These are phyloP conservation scores for Fagus sylvatica DNA, from an alignment of 306 rosid genomes.

Conservation along the genomic window DNA sequence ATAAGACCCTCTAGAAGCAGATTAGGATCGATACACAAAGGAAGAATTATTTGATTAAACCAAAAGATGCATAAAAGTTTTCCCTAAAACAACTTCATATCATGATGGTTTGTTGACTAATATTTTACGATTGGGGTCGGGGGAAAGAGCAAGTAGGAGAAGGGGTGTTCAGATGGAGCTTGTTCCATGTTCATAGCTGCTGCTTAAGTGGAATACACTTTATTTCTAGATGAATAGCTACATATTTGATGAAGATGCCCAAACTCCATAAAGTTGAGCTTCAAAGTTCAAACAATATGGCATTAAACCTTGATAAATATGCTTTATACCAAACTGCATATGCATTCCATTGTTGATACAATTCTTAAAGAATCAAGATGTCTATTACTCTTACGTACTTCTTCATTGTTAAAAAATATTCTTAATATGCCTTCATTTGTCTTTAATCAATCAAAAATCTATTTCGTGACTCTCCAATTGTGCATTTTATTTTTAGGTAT, in stretches of 20 bases:
- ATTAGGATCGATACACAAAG: neutral
- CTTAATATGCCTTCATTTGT: neutral
- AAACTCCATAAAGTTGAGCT: neutral
- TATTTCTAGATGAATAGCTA: neutral
- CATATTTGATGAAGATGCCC: neutral
- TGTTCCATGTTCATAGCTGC: neutral
- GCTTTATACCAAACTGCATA: neutral
- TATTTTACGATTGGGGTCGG: neutral
- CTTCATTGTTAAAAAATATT: neutral
- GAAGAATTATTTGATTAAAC: neutral
- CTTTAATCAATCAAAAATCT: neutral
- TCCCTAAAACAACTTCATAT: neutral
- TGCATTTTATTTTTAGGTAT: conserved; percentile 43
- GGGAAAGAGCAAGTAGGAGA: neutral
- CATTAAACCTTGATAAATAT: neutral
- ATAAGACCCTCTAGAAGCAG: neutral
- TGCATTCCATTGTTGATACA: conserved; percentile 5
- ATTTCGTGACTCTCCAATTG: neutral
- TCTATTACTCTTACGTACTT: neutral
- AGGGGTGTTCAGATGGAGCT: neutral
- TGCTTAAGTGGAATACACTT: neutral
- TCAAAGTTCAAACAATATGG: neutral
- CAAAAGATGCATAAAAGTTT: neutral
- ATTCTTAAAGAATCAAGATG: neutral
- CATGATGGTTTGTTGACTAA: neutral